Percentiles rank a stretch among this genome's conserved stretches.
These are phyloP conservation scores for Aspergillus bridgeri DNA, from an alignment of 495 filamentous ascomycete genomes.

Conservation along the genomic window DNA sequence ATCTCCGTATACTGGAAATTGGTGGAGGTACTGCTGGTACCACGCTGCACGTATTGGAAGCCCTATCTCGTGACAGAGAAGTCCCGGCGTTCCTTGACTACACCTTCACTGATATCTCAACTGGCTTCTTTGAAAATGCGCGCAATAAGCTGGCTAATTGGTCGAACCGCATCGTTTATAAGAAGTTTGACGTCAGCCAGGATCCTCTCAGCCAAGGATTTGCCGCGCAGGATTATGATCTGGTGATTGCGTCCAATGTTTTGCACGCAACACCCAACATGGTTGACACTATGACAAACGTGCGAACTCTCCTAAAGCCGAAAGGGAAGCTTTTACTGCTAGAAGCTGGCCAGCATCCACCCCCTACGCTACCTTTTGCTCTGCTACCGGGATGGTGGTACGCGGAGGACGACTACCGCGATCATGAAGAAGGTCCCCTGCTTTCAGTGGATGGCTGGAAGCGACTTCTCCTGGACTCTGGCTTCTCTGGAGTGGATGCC, in stretches of 20 bases:
- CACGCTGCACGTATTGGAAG: not conserved
- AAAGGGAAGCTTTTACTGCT: conserved; percentile 28
- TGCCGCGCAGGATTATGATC: conserved; percentile 18
- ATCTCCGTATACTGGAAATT: conserved; percentile 4
- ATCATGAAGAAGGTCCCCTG: not conserved
- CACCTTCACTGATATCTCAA: conserved; percentile 12
- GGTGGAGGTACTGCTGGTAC: conserved; percentile 8
- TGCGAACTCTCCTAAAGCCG: conserved; percentile 5
- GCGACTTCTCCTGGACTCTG: not conserved
- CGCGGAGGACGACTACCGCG: not conserved
- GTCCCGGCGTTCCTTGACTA: not conserved
- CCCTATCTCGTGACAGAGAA: not conserved
- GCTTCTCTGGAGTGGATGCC: not conserved
- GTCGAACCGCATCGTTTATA: not conserved
- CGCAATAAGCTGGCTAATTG: not conserved
- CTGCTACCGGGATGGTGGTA: conserved; percentile 5
- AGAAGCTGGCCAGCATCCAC: conserved; percentile 11
- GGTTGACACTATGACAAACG: not conserved
- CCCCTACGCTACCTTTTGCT: not conserved
- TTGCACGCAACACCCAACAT: conserved; percentile 14
- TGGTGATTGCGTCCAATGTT: conserved; percentile 19
- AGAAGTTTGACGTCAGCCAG: conserved; percentile 24
- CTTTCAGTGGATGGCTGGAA: not conserved
- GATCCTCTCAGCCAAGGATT: conserved; percentile 13
- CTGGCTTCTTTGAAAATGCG: conserved; percentile 6